Percentiles rank a stretch among this genome's conserved stretches.
Evolutionary conservation across 768 basidiomycete genomes (phyloP).

Genomic region (Russula vinacea): DNA sequence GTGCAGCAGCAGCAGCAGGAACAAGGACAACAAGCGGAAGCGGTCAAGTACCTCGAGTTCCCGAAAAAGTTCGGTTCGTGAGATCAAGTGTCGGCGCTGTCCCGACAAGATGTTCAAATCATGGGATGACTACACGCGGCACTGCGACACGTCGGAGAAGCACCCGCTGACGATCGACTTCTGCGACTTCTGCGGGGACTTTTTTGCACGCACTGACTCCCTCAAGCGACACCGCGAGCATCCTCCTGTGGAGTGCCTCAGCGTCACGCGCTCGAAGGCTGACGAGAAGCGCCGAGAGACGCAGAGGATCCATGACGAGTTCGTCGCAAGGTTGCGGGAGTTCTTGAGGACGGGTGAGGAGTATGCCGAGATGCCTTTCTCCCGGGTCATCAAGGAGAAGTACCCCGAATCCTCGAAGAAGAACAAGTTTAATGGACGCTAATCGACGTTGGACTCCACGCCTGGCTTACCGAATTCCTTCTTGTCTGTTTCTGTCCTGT

Average conservation of each 20-base stretch:
- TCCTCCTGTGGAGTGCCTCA: not conserved
- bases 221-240: not conserved
- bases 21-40: no score
- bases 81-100: not conserved
- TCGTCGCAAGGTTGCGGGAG: not conserved
- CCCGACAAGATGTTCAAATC: not conserved
- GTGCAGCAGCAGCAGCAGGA: no score
- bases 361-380: not conserved
- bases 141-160: not conserved
- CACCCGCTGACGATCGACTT: not conserved
- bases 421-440: not conserved
- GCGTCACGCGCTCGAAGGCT: accelerated
- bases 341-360: not conserved
- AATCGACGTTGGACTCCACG: no score
- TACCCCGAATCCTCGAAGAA: conserved; percentile 4
- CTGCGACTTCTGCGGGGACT: conserved; percentile 6
- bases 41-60: not conserved
- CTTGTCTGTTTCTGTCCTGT: not conserved
- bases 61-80: not conserved
- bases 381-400: not conserved
- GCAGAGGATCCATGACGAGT: not conserved
- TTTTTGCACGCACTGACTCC: not conserved
- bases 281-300: not conserved
- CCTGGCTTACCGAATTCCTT: no score
- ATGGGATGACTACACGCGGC: not conserved